Conservation (phyloP, 352 stramenopile species). For the Globisporangium irregulare region DNA sequence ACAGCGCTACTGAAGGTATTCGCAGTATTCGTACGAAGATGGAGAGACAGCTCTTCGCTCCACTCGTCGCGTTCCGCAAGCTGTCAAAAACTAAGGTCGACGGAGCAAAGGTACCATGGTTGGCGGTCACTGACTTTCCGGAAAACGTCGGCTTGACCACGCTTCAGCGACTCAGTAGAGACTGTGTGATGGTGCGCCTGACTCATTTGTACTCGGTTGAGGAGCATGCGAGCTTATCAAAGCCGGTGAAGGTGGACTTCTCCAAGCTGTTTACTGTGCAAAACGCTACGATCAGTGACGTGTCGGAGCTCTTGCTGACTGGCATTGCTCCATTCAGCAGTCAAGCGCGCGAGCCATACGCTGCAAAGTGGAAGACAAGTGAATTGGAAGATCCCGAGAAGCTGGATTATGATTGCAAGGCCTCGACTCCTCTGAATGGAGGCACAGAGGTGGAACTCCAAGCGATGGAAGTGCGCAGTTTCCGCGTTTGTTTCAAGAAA, state of each 20-base stretch:
- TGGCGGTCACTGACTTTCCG: conserved; percentile 73
- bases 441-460: conserved; percentile 69
- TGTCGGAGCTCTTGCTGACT: conserved; percentile 89
- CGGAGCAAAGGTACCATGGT: conserved; percentile 59
- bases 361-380: conserved; percentile 36
- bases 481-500: conserved; percentile 68
- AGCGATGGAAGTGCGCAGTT: conserved; percentile 93
- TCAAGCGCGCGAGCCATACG: conserved; percentile 8
- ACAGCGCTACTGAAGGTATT: conserved; percentile 53
- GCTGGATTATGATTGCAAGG: conserved; percentile 7
- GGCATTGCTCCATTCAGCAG: conserved; percentile 59
- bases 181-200: conserved; percentile 89
- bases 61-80: conserved; percentile 53
- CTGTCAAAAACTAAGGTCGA: conserved; percentile 21
- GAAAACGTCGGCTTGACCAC: conserved; percentile 93
- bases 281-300: conserved; percentile 44
- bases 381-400: conserved; percentile 19
- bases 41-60: conserved; percentile 66
- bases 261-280: conserved; percentile 49
- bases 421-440: conserved; percentile 39
- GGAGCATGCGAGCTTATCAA: conserved; percentile 77
- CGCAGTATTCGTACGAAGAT: conserved; percentile 54
- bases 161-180: conserved; percentile 65
- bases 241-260: conserved; percentile 76
- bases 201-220: conserved; percentile 92